Percentiles rank a stretch among this genome's conserved stretches.
Conservation (phyloP, 1,284 basidiomycete genomes). For the Irpex sp. region DNA sequence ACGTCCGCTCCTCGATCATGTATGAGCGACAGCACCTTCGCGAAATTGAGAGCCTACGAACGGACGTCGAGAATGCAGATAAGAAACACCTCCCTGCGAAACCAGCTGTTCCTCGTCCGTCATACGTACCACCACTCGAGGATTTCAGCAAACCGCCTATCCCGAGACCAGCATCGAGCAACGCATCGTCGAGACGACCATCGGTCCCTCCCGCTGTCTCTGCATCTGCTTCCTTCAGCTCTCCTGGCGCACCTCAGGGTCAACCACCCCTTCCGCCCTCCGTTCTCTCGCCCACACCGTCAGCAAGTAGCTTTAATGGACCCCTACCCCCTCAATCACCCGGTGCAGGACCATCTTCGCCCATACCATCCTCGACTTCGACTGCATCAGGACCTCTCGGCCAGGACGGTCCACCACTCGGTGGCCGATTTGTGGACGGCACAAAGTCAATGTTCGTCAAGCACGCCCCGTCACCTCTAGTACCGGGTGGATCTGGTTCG, state of each 20-base stretch:
- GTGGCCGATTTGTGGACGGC: constrained; percentile 65
- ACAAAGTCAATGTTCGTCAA: constrained; percentile 76
- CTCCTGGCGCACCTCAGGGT: constrained; percentile 1
- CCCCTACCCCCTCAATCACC: constrained; percentile 43
- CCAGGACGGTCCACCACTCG: constrained; percentile 46
- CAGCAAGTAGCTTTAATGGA: constrained; percentile 6
- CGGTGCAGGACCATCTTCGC: constrained; percentile 43
- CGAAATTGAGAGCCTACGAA: constrained; percentile 82
- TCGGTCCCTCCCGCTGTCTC: not conserved
- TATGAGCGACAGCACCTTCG: constrained; percentile 86
- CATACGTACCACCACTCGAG: constrained; percentile 59
- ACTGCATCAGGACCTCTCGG: constrained; percentile 24
- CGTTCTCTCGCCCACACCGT: not conserved
- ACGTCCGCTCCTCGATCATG: constrained; percentile 85
- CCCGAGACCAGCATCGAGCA: constrained; percentile 15
- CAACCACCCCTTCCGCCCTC: constrained; percentile 1
- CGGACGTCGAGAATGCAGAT: constrained; percentile 68
- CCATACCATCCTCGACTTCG: constrained; percentile 10
- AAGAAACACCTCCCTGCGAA: constrained; percentile 50
- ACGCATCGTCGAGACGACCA: not conserved
- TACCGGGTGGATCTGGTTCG: constrained; percentile 12
- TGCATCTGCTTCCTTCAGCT: not conserved
- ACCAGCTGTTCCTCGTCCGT: constrained; percentile 52
- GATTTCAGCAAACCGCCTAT: constrained; percentile 46
- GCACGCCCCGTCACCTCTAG: constrained; percentile 33